These are phyloP conservation scores for Xanthoconium stramineum DNA, from an alignment of 768 basidiomycete species.

Conservation along the genomic window DNA sequence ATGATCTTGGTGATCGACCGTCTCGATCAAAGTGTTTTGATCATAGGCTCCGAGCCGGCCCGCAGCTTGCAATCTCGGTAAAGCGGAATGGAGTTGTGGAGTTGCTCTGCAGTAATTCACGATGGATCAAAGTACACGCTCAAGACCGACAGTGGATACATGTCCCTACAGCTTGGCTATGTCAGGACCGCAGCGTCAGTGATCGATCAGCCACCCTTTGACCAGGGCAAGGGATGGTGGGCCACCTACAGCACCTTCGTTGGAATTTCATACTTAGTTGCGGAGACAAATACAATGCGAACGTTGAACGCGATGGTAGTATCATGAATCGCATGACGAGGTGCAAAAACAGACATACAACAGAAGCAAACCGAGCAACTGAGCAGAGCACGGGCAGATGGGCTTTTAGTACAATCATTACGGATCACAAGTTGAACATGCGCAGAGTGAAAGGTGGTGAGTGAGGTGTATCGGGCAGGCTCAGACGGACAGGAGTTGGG, in stretches of 20 bases:
- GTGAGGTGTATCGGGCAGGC: too few relatives aligned
- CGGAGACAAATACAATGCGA: constrained; percentile 13
- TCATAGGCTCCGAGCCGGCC: too few relatives aligned
- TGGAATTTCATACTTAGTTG: not conserved
- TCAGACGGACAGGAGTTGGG: too few relatives aligned
- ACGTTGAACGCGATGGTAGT: constrained; percentile 7
- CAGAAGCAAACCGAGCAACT: constrained; percentile 1
- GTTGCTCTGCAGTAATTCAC: too few relatives aligned
- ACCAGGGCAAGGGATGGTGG: constrained; percentile 1
- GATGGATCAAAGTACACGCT: too few relatives aligned
- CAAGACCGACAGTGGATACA: too few relatives aligned
- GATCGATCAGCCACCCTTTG: constrained; percentile 3
- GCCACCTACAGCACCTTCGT: not conserved
- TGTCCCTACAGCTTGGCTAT: not conserved
- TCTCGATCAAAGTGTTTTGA: constrained; percentile 2
- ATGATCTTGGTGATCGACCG: not conserved
- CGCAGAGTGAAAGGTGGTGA: too few relatives aligned
- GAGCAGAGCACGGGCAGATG: constrained; percentile 12
- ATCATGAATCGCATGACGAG: constrained; percentile 7
- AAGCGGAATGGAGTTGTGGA: not conserved
- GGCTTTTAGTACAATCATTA: constrained; percentile 21
- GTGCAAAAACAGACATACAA: constrained; percentile 8
- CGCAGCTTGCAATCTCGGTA: not conserved
- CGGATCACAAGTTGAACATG: constrained; percentile 13
- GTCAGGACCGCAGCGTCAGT: not conserved